Conservation (phyloP, 2,329 filamentous ascomycete species). For the Emmonsiellopsis sp. region DNA sequence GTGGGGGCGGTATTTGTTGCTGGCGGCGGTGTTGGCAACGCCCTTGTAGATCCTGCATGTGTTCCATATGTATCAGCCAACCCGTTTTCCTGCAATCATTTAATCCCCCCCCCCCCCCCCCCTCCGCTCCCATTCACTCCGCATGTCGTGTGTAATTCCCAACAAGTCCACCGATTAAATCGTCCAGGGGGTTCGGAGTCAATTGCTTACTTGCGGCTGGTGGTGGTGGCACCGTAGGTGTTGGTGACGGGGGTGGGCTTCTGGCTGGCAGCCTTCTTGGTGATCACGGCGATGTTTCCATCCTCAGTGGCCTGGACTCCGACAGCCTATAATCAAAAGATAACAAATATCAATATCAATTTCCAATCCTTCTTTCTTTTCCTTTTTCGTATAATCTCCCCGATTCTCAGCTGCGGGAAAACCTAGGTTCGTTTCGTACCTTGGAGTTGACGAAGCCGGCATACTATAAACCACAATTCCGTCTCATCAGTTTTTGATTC, state of each 20-base stretch:
- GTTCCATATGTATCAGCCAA: slow-evolving; percentile 11
- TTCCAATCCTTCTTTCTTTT: neutral
- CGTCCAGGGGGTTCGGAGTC: neutral
- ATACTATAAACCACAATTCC: slow-evolving; percentile 46
- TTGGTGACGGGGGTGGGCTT: slow-evolving; percentile 63
- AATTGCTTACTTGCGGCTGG: slow-evolving; percentile 63
- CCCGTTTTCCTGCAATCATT: too few relatives aligned
- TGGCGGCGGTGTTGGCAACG: slow-evolving; percentile 72
- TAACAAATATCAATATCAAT: neutral
- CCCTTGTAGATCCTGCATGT: slow-evolving; percentile 69
- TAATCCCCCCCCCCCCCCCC: too few relatives aligned
- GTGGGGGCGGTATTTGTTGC: too few relatives aligned
- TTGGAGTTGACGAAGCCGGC: slow-evolving; percentile 90
- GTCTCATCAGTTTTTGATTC: neutral
- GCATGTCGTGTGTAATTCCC: too few relatives aligned
- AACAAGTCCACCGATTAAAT: too few relatives aligned
- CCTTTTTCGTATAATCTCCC: neutral
- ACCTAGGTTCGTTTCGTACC: slow-evolving; percentile 43
- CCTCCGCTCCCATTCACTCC: too few relatives aligned
- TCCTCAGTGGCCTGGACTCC: slow-evolving; percentile 67
- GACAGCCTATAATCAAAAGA: slow-evolving; percentile 72
- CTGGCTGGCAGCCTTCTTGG: slow-evolving; percentile 72
- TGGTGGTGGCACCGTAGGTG: slow-evolving; percentile 62
- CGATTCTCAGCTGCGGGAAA: too few relatives aligned
- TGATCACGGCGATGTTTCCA: slow-evolving; percentile 68